Base-by-base conservation (phyloP, 164 flowering plant genomes). In the Santalum album region DNA sequence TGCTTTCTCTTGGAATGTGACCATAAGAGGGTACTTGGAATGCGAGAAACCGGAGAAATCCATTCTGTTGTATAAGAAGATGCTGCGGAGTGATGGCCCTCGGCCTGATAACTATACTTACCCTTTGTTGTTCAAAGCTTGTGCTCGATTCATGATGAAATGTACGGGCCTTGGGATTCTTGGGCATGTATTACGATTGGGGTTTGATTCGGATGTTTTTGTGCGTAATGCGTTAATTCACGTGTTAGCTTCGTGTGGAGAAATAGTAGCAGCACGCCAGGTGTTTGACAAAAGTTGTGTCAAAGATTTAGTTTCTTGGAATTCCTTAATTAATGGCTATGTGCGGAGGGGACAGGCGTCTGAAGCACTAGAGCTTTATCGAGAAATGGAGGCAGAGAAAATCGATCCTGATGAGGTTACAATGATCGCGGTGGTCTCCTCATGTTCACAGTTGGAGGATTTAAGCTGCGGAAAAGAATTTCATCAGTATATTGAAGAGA, bases 221-320 rank as follows among this genome's bases (percentile, higher is more conserved):
- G 80, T 74, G 26, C 61, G 59, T 21, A 82, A 82, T 65, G 78
- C 78, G 17, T 22, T 69, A 42, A 68, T 77, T 39, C 72, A 71
- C 54, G 42, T 86, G 63, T 40, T 74, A 50, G 82, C 63, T 11
- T 65, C 68, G 0, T 69, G 76, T 35, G 79, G 85, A 7, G 76
- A 67, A 14, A 23, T 79, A 17, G 70, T 56, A 20, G 60, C 16
- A 38, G 95, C 87, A 17, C 65, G 53, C 9, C 51, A 64, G 42
- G 58, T 81, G 76, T 86, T 86, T 53, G 84, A 76, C 55, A 69
- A 64, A 72, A 69, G 80, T 70, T 29, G 34, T 61, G 75, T 69
- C 23, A 75, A 81, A 51, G 82, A 86, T 60, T 69, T 86, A 71
- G 87, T 86, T 48, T 71, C 83, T 32, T 86, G 89, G 86, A 86